Base-by-base conservation (phyloP, 2,329 filamentous ascomycete species). In the Fusarium albosuccineum region DNA sequence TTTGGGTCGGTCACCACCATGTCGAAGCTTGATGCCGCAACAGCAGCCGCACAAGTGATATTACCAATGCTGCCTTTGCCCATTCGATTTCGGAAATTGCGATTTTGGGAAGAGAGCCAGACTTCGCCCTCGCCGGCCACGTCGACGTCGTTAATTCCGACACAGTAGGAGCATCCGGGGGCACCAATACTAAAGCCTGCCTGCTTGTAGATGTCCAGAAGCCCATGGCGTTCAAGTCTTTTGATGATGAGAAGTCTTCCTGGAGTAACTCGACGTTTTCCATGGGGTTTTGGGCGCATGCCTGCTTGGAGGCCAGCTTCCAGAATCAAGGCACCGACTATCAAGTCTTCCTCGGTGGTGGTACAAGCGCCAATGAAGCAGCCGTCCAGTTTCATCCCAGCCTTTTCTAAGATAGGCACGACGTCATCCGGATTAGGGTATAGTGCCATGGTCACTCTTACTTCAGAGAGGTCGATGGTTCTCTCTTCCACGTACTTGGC, bases 301-400 rank as follows among this genome's bases (percentile, higher is more conserved):
- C 77, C 76, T n/a, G 62, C 68, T 37, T 75, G 68, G 9, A 82
- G 59, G 1, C 79, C 81, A 14, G 71, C 71, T 44, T 80, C 75
- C 3, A 83, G 72, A 1, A 82, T 78, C 1, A 82, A 67, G 2
- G 76, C 80, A 0, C 66, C 80, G 2, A 82, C 67, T 11, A 82
- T 76, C 1, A 82, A 67, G 57, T 83, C 81, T 66, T 82, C 81
- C 57, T 81, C 78, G 0, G 80, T 73, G 1, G 81, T 82, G 2
- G 81, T 83, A 57, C 81, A 83, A 5, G 81, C 81, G 3, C 81
- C 81, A 29, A 83, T 82, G 65, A 83, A 83, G 58, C 76, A 78
- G 4, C 80, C 81, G 45, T 82, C 79, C 1, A 82, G 67, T 9
- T 66, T 22, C 57, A 74, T 77, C 3, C 73, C 75, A 6, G 55